Percentiles rank a stretch among this genome's conserved stretches.
These are phyloP conservation scores for Colletotrichum navitas DNA, from an alignment of 2,329 filamentous ascomycete species.

Conservation along the genomic window DNA sequence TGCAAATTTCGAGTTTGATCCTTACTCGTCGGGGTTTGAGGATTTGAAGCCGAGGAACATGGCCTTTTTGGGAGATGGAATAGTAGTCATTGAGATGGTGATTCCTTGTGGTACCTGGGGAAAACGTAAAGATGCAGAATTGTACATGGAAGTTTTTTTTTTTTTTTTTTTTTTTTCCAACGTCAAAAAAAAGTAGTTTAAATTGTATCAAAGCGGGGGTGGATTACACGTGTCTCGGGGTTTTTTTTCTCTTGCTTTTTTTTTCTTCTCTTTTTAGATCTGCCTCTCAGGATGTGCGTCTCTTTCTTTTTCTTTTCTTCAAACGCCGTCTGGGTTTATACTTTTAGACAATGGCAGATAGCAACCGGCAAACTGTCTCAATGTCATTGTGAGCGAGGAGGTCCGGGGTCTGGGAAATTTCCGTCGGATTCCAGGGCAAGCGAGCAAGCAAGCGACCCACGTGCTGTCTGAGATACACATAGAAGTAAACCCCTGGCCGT, in stretches of 20 bases:
- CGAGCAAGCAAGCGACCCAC: constrained; percentile 5
- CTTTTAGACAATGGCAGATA: neutral
- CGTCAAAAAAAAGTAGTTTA: neutral
- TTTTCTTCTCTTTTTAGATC: neutral
- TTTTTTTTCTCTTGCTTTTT: too few relatives aligned
- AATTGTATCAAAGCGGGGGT: neutral
- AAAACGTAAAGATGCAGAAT: neutral
- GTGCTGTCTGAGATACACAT: constrained; percentile 25
- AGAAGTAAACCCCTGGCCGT: constrained; percentile 12
- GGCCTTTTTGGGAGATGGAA: neutral
- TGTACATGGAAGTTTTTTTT: neutral
- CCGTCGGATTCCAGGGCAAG: constrained; percentile 13
- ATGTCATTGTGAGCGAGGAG: neutral
- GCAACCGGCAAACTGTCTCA: neutral
- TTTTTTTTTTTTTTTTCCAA: neutral
- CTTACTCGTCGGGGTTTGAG: constrained; percentile 6
- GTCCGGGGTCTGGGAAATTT: constrained; percentile 18
- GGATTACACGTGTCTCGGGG: neutral
- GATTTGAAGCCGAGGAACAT: neutral
- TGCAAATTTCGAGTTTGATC: constrained; percentile 21
- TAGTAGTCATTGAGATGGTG: neutral
- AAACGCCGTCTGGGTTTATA: neutral
- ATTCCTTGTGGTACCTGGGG: constrained; percentile 10
- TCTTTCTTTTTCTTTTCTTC: neutral
- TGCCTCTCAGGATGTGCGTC: neutral